phyloP scores from a whole-genome alignment of 1,284 basidiomycete species.

The Sphaerobolus stellatus region DNA sequence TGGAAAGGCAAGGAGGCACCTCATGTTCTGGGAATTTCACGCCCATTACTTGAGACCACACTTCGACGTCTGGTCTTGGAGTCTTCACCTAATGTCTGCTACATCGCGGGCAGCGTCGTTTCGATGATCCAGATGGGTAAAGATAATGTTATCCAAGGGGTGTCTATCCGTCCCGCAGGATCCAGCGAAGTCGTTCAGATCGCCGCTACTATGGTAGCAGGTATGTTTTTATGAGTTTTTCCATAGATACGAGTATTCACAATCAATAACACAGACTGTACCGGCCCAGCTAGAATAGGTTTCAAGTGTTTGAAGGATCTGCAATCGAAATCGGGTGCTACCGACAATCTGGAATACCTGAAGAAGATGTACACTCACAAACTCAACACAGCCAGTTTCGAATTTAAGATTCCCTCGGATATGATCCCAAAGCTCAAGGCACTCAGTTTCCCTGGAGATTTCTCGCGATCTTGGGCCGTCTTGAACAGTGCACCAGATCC shows the following conservation, averaged over 20 bases:
- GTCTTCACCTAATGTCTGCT: neutral
- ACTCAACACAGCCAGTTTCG: neutral
- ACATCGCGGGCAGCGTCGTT: neutral
- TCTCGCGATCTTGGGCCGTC: no score
- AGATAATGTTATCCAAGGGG: neutral
- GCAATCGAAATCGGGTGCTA: neutral
- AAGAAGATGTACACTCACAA: neutral
- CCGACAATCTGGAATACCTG: neutral
- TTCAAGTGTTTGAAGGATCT: neutral
- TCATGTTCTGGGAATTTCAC: neutral
- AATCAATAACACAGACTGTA: no score
- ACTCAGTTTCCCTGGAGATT: neutral
- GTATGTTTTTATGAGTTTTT: no score
- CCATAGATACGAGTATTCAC: no score
- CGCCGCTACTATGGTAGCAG: neutral
- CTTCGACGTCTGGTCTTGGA: conserved; percentile 2
- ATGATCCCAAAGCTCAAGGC: neutral
- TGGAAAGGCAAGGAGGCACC: neutral
- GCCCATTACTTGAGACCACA: conserved; percentile 3
- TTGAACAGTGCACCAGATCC: no score
- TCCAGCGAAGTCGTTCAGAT: neutral
- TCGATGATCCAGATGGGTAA: neutral
- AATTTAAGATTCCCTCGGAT: neutral
- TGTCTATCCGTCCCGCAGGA: neutral
- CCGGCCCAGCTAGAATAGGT: neutral